These are phyloP conservation scores for Ballota nigra DNA, from an alignment of 257 asterid genomes.

Conservation along the genomic window DNA sequence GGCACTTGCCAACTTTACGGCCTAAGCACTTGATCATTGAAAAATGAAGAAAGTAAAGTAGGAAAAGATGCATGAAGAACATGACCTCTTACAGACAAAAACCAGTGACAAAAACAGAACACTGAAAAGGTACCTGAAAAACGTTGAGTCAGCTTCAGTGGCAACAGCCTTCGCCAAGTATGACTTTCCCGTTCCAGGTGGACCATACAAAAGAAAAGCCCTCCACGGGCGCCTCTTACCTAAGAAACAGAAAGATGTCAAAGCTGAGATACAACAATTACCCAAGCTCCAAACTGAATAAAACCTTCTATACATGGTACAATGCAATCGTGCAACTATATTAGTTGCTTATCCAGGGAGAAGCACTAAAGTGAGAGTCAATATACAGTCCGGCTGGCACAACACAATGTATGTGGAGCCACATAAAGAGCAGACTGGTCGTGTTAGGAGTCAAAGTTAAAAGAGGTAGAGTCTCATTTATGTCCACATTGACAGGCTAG, in stretches of 20 bases:
- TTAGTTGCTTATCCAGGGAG: conserved; percentile 4
- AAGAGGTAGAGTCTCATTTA: not conserved
- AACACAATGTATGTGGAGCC: not conserved
- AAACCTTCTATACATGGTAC: not conserved
- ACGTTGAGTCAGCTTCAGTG: conserved; percentile 97
- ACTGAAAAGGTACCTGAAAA: conserved; percentile 64
- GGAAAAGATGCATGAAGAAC: not conserved
- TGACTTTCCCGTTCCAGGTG: conserved; percentile 99
- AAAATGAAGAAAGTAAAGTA: conserved; percentile 10
- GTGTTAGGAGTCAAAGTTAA: conserved; percentile 3
- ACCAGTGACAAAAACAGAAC: not conserved
- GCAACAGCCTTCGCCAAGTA: conserved; percentile 99
- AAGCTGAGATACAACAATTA: not conserved
- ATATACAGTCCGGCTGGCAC: not conserved
- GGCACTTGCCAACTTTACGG: conserved; percentile 59
- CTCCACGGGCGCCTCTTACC: conserved; percentile 99
- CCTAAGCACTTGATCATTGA: conserved; percentile 32
- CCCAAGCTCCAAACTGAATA: conserved; percentile 10
- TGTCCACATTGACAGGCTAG: not conserved
- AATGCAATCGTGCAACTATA: not conserved
- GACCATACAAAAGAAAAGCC: conserved; percentile 97
- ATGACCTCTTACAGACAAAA: not conserved
- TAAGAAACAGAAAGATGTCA: conserved; percentile 24
- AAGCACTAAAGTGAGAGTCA: not conserved
- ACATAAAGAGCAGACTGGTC: not conserved